Evolutionary conservation across 1,284 basidiomycete species (phyloP).

Genomic region (Pisolithus thermaeus): DNA sequence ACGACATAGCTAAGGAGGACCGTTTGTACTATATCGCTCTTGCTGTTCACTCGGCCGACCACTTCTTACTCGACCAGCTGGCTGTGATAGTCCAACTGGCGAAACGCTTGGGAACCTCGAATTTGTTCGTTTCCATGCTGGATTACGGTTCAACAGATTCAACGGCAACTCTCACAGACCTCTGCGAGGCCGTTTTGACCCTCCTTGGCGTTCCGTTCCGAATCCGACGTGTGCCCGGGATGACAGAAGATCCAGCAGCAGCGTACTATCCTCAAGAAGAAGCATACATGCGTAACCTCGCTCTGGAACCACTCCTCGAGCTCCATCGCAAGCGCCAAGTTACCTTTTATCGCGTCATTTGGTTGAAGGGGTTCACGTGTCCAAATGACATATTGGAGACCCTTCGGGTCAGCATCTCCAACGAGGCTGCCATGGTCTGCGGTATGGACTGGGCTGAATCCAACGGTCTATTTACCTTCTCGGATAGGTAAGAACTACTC

Average conservation of each 20-base stretch:
- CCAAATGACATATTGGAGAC: slow-evolving; percentile 95
- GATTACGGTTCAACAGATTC: slow-evolving; percentile 92
- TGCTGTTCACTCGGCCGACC: slow-evolving; percentile 92
- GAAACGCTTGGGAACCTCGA: slow-evolving; percentile 78
- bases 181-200: slow-evolving; percentile 89
- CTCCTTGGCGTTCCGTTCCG: slow-evolving; percentile 87
- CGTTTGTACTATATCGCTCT: slow-evolving; percentile 92
- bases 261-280: slow-evolving; percentile 94
- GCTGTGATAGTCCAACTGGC: slow-evolving; percentile 93
- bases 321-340: slow-evolving; percentile 71
- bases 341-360: slow-evolving; percentile 84
- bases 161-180: slow-evolving; percentile 85
- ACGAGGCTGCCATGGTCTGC: slow-evolving; percentile 93
- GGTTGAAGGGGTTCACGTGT: slow-evolving; percentile 96
- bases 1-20: slow-evolving; percentile 76
- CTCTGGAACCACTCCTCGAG: slow-evolving; percentile 85
- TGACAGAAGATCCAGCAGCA: slow-evolving; percentile 80
- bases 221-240: slow-evolving; percentile 80
- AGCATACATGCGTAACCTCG: slow-evolving; percentile 86
- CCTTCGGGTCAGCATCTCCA: slow-evolving; percentile 80
- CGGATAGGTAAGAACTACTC: slow-evolving; percentile 63
- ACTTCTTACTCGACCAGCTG: slow-evolving; percentile 94
- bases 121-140: slow-evolving; percentile 92
- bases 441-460: slow-evolving; percentile 99
- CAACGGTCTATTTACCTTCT: slow-evolving; percentile 94